Evolutionary conservation across 345 rosid species (phyloP), one percentile per base, ranked within the genome.

Genomic region (Camelina laxa): DNA sequence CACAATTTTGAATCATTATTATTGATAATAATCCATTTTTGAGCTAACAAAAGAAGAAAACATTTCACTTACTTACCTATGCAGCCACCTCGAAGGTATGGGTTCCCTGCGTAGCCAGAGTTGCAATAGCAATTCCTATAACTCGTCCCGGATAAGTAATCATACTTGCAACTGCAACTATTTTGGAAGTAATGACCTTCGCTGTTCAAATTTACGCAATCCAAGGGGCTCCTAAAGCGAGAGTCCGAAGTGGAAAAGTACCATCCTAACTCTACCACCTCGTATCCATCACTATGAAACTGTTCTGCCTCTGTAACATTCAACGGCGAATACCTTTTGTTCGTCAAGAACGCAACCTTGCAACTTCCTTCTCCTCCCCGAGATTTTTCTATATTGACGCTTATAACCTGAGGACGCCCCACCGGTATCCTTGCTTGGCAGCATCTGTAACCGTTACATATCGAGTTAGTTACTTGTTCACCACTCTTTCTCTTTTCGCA

Each of bases 381-480:
- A 6, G 19, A 30, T 14, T 2, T 58, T 38, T 70, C 65, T 30
- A 44, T 9, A 2, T 30, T 41, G 19, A 51, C 55, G 41, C 62
- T 9, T 16, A 63, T 6, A 11, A 24, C 50, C 8, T 50, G 60
- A 0, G 58, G 82, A 57, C 21, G 22, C 16, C 6, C 33, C 58
- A 12, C 4, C 30, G 80, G 79, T 49, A 82, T 67, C 1, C 75
- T 1, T 0, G 71, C 65, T 22, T 85, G 80, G 59, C 88, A 83
- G 33, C 86, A 85, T 9, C 82, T 79, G 24, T 77, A 61, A 4
- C 84, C 84, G 7, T 50, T 7, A 50, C 84, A 83, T 0, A 65
- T 27, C 13, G 12, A 17, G n/a, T 50, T 38, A 4, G 59, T 73
- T 2, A 76, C 63, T 15, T 57, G 20, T 35, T 50, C 47, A 20